Conservation (phyloP, 331 rosid species). For the Pyracantha coccinea region DNA sequence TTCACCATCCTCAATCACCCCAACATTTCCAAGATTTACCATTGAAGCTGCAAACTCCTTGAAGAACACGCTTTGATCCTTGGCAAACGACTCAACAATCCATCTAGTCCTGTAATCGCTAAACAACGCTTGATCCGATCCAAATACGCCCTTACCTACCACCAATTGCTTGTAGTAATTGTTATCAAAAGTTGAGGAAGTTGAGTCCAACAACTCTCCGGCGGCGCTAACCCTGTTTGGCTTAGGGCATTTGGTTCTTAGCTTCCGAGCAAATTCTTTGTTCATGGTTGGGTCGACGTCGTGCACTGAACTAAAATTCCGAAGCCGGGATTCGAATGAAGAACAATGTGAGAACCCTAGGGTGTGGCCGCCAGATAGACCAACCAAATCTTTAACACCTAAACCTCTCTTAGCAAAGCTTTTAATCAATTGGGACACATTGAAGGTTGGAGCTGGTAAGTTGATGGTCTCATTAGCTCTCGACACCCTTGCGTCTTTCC, state of each 20-base stretch:
- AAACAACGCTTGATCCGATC: constrained; percentile 58
- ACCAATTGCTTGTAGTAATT: constrained; percentile 47
- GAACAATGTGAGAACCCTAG: constrained; percentile 82
- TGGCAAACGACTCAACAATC: constrained; percentile 65
- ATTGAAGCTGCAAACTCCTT: constrained; percentile 57
- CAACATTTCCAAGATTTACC: constrained; percentile 62
- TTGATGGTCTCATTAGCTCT: constrained; percentile 58
- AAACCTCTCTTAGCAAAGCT: constrained; percentile 68
- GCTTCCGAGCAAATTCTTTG: constrained; percentile 37
- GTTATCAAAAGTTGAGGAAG: constrained; percentile 67
- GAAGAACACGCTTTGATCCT: constrained; percentile 54
- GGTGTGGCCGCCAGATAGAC: constrained; percentile 82
- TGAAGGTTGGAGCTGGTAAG: constrained; percentile 69
- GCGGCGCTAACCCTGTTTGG: constrained; percentile 37
- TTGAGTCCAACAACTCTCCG: constrained; percentile 61
- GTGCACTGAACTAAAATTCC: constrained; percentile 39
- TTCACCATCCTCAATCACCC: constrained; percentile 42
- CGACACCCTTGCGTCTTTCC: constrained; percentile 78
- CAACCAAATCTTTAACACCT: constrained; percentile 52
- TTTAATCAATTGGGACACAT: constrained; percentile 47
- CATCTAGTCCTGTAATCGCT: constrained; percentile 53
- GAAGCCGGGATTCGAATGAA: constrained; percentile 52
- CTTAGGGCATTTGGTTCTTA: constrained; percentile 46
- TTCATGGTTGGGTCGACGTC: constrained; percentile 51
- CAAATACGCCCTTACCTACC: constrained; percentile 48